Evolutionary conservation across 2,329 filamentous ascomycete species (phyloP).

Genomic region (Fusarium scirpi): DNA sequence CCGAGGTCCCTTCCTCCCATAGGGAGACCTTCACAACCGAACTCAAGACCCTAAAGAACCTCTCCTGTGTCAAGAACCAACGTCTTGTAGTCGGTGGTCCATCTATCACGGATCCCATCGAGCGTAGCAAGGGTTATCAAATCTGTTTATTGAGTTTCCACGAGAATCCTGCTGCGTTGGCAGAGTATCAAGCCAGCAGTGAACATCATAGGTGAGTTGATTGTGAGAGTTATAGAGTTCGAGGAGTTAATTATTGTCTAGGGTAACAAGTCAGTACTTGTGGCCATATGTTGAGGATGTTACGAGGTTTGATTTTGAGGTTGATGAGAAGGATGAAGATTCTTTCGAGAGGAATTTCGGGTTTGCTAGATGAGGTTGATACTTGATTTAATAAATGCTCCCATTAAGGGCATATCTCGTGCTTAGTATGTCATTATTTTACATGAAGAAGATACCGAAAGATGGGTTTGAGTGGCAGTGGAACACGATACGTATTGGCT

Average conservation of each 20-base stretch:
- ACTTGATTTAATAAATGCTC: background rate
- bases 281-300: slow-evolving; percentile 67
- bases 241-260: slow-evolving; percentile 39
- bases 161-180: slow-evolving; percentile 57
- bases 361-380: background rate
- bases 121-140: slow-evolving; percentile 65
- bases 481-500: background rate
- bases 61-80: slow-evolving; percentile 62
- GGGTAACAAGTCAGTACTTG: slow-evolving; percentile 63
- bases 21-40: slow-evolving; percentile 59
- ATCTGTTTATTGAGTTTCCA: slow-evolving; percentile 66
- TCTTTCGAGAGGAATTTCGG: slow-evolving; percentile 38
- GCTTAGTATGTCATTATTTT: accelerated
- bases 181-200: slow-evolving; percentile 63
- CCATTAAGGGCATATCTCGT: background rate
- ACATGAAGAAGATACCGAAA: background rate
- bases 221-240: accelerated
- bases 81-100: slow-evolving; percentile 64
- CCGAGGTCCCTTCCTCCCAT: slow-evolving; percentile 56
- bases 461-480: background rate
- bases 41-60: slow-evolving; percentile 61
- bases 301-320: slow-evolving; percentile 66
- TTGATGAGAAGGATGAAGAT: slow-evolving; percentile 55
- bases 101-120: slow-evolving; percentile 63
- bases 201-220: slow-evolving; percentile 62